Evolutionary conservation across 371 early-diverging fungal genomes (phyloP), one percentile per base, ranked within the genome.

Genomic region (Rhizomucor miehei): DNA sequence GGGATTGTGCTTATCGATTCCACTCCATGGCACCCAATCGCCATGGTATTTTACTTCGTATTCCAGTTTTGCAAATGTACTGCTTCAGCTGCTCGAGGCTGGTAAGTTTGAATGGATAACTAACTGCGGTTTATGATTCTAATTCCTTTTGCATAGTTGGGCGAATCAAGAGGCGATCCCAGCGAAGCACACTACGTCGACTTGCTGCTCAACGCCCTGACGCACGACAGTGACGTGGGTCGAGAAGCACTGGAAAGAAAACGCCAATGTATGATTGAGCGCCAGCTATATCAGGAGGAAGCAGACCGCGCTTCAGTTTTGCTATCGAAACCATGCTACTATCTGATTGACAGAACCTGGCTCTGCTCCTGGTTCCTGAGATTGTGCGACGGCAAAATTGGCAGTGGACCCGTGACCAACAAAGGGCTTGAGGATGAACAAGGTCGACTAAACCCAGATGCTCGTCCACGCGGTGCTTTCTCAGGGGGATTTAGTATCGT

Each of bases 311-410:
- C 54, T 0, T 57, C 44, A 0, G 67, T 77, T 1, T 43, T 65
- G 24, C 54, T 49, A 8, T 16, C 44, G 3, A 48, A 23, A 10
- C 55, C 57, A 19, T 51, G 47, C 21, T 76, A 65, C 48, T 73
- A 71, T 49, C 65, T 77, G 38, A 57, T 77, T 2, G 73, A 77
- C 47, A 63, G 77, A 35, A 25, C 68, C 3, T 77, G 77, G 77
- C 43, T 73, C 24, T 63, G 68, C 1, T 59, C 71, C 0, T 77
- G 77, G 77, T 77, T 77, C 52, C 59, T 77, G 40, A 56, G 71
- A 13, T 49, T 73, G 34, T 77, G 77, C 49, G 77, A 77, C 61
- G 77, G 77, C 36, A 69, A 71, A 38, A 56, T 71, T 25, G 73
- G 69, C 0, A 51, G 40, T 10, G 68, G 69, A 0, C 67, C 71